phyloP scores from a whole-genome alignment of 169 alveolate genomes.

The Miamiensis avidus region DNA sequence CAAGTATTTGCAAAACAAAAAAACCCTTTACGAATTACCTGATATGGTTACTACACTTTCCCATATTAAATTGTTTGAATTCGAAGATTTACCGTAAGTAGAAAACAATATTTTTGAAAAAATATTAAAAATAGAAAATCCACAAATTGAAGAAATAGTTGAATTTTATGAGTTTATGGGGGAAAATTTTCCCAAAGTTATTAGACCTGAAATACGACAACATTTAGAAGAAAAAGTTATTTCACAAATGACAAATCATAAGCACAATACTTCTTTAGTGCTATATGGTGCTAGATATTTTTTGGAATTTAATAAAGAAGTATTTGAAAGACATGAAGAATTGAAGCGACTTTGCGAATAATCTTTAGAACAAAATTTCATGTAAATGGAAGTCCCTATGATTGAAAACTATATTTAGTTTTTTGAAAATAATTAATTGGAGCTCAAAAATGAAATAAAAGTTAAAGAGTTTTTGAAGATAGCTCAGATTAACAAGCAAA shows the following conservation, averaged over 20 bases:
- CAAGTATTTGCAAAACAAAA: too few species aligned
- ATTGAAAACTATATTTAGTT: not conserved
- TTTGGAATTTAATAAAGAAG: not conserved
- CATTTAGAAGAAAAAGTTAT: not conserved
- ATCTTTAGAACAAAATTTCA: not conserved
- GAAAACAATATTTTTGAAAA: not conserved
- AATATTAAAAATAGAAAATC: not conserved
- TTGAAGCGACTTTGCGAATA: not conserved
- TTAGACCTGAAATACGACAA: not conserved
- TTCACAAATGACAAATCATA: not conserved
- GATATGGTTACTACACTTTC: not conserved
- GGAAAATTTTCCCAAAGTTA: not conserved
- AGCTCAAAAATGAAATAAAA: too few species aligned
- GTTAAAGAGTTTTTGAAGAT: not conserved
- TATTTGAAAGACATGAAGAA: too few species aligned
- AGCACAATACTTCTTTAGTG: not conserved
- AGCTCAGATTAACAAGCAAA: not conserved
- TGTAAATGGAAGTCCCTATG: not conserved
- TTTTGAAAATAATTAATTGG: too few species aligned
- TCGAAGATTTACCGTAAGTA: not conserved
- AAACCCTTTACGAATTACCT: not conserved
- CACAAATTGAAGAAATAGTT: not conserved
- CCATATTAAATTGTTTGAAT: not conserved
- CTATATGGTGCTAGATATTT: not conserved
- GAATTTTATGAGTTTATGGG: not conserved